Conservation (phyloP, 768 basidiomycete genomes). For the Lactarius pseudohatsudake region DNA sequence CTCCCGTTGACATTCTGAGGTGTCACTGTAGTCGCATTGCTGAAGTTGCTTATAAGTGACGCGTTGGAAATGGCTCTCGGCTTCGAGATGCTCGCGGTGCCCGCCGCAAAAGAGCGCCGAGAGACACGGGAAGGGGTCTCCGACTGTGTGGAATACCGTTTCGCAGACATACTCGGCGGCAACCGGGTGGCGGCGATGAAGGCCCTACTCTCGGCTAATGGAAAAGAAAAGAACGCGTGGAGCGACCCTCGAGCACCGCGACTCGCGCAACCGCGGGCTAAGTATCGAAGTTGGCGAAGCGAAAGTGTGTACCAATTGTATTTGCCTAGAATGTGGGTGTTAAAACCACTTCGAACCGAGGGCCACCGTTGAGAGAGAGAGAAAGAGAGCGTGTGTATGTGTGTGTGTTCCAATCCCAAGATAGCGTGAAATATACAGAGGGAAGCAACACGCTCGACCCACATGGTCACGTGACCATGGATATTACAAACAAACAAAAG, state of each 20-base stretch:
- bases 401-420: neutral
- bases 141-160: constrained; percentile 40
- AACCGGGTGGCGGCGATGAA: neutral
- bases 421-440: neutral
- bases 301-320: neutral
- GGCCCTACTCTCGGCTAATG: neutral
- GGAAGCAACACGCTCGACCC: neutral
- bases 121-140: constrained; percentile 56
- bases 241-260: neutral
- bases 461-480: neutral
- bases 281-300: neutral
- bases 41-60: constrained; percentile 42
- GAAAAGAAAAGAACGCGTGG: neutral
- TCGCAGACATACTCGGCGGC: constrained; percentile 20
- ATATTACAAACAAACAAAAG: neutral
- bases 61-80: constrained; percentile 55
- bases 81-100: constrained; percentile 43
- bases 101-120: constrained; percentile 46
- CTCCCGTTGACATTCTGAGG: constrained; percentile 30
- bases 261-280: neutral
- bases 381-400: constrained; percentile 4
- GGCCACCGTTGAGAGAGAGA: neutral
- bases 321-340: neutral
- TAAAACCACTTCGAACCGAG: neutral
- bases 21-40: constrained; percentile 48